Base-by-base conservation (phyloP, 2,329 filamentous ascomycete genomes). In the Colletotrichum sublineola region DNA sequence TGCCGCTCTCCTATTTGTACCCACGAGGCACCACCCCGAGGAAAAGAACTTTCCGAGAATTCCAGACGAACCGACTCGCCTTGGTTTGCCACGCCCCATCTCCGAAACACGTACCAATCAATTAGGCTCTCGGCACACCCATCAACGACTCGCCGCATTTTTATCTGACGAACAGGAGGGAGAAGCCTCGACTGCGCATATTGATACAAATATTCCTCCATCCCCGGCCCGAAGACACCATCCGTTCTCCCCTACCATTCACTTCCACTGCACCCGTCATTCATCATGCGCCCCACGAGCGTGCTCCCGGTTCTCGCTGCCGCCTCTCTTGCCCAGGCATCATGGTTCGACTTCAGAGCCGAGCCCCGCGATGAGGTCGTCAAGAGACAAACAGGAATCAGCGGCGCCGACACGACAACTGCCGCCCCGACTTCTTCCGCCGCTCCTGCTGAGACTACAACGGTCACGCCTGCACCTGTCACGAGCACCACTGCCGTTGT, bases 301-400 rank as follows among this genome's bases (percentile, higher is more conserved):
- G 75, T 86, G 62, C 71, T 88, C 44, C 81, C 85, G 76, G 78
- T 89, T 71, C 79, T 89, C 68, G 77, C 88, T 74, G 79, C 87
- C 75, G 86, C 85, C 55, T 80, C 81, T 57, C 80, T 86, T 48
- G 84, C 84, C 56, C 85, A 88, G 76, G 87, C 82, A 63, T 78
- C 80, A 38, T 78, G 77, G 76, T 70, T 79, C 73, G 74, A 81
- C 74, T 42, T 74, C 67, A 62, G 55, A 38, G 24, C 44, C 33
- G 62, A 73, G 40, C 33, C 68, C 20, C 68, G 68, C 40, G 68
- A 74, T 46, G 68, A 42, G 44, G 52, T 74, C 15, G 20, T 68
- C 9, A 71, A 33, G 48, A 67, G 71, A 58, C 74, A 75, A 42
- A 67, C 67, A 40, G 67, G 68, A 68, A 64, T 31, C n/a, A 31